Conservation (phyloP, 2,329 filamentous ascomycete genomes). For the Botrytis medusae region DNA sequence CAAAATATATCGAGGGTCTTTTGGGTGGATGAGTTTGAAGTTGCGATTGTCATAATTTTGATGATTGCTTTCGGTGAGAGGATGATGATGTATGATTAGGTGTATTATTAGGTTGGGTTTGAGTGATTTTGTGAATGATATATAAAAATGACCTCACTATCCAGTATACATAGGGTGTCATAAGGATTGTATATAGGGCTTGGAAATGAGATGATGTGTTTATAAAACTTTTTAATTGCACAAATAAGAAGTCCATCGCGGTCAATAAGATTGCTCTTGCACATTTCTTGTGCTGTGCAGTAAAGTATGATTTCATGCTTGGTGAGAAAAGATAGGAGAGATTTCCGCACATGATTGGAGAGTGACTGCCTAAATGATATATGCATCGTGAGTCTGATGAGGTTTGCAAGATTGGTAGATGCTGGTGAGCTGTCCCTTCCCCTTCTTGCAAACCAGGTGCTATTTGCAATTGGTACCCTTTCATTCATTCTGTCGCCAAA, state of each 20-base stretch:
- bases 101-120: not conserved
- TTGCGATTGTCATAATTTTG: not conserved
- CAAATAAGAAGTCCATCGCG: not conserved
- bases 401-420: not conserved
- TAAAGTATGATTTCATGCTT: not conserved
- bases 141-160: not conserved
- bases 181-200: not conserved
- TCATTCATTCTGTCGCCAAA: not conserved
- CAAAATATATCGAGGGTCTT: conserved; percentile 17
- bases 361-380: not conserved
- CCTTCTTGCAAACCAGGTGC: not conserved
- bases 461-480: no score
- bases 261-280: not conserved
- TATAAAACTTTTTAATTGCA: not conserved
- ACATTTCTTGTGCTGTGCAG: not conserved
- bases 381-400: not conserved
- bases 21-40: conserved; percentile 1
- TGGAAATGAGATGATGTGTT: not conserved
- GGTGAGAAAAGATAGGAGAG: not conserved
- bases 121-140: not conserved
- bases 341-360: not conserved
- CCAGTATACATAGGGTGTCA: not conserved
- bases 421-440: not conserved
- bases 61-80: not conserved
- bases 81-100: not conserved